These are phyloP conservation scores for Globisporangium mamillatum DNA, from an alignment of 352 stramenopile genomes.

Conservation along the genomic window DNA sequence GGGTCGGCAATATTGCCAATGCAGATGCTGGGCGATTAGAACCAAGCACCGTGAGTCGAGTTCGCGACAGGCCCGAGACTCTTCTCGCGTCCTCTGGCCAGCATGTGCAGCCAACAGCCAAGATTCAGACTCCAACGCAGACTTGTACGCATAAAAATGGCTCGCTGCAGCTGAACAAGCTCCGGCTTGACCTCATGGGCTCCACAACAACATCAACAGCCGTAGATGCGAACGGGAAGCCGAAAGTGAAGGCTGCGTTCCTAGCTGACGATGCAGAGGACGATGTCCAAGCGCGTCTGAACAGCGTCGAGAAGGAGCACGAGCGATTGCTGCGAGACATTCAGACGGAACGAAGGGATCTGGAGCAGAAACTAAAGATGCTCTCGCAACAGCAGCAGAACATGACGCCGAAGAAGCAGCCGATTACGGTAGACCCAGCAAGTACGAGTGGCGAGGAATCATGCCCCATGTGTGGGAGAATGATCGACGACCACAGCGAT, in stretches of 20 bases:
- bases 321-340: slow-evolving; percentile 16
- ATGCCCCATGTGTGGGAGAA: slow-evolving; percentile 19
- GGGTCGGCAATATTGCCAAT: neutral
- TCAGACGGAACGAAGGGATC: slow-evolving; percentile 15
- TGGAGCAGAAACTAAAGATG: slow-evolving; percentile 17
- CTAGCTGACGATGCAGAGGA: slow-evolving; percentile 9
- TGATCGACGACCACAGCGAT: slow-evolving; percentile 20
- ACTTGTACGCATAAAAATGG: neutral
- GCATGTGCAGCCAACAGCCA: neutral
- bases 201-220: neutral
- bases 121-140: neutral
- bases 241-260: slow-evolving; percentile 21
- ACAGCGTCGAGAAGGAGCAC: slow-evolving; percentile 15
- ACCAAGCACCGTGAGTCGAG: neutral
- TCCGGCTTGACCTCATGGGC: slow-evolving; percentile 31
- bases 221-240: slow-evolving; percentile 8
- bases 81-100: neutral
- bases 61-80: neutral
- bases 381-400: slow-evolving; percentile 8
- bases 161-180: slow-evolving; percentile 28
- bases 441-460: slow-evolving; percentile 3
- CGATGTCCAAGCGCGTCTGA: slow-evolving; percentile 5
- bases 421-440: neutral
- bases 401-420: neutral
- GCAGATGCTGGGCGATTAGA: neutral